A percentile compares a stretch with the other conserved stretches of the same genome.
Conservation (phyloP, 495 filamentous ascomycete species). For the Hypoxylon cercidicola region DNA sequence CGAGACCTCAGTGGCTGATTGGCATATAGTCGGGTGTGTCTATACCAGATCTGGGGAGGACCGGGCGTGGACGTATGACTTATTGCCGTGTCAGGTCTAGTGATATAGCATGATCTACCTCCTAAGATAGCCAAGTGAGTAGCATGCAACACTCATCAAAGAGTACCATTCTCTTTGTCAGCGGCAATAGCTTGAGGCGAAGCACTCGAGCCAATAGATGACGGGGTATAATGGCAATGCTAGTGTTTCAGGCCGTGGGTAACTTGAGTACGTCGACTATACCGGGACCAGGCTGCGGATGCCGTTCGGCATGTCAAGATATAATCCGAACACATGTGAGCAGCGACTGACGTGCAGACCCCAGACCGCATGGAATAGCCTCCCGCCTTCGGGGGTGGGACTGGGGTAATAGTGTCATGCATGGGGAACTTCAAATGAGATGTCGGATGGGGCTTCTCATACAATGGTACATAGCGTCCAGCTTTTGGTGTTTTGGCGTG, state of each 20-base stretch:
- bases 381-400: constrained; percentile 25
- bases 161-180: constrained; percentile 29
- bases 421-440: constrained; percentile 32
- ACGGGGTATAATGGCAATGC: constrained; percentile 6
- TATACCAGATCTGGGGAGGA: constrained; percentile 34
- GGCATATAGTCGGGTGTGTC: constrained; percentile 29
- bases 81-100: constrained; percentile 38
- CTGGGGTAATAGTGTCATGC: constrained; percentile 32
- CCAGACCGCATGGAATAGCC: constrained; percentile 27
- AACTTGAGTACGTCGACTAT: neutral
- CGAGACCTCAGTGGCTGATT: constrained; percentile 26
- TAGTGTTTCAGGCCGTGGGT: constrained; percentile 31
- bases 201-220: constrained; percentile 18
- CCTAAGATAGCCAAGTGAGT: constrained; percentile 28
- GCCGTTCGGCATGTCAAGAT: constrained; percentile 38
- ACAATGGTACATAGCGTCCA: constrained; percentile 9
- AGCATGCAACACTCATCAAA: constrained; percentile 33
- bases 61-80: constrained; percentile 41
- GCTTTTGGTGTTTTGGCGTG: constrained; percentile 25
- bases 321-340: constrained; percentile 41
- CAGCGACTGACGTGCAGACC: constrained; percentile 34
- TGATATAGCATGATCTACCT: constrained; percentile 42
- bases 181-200: constrained; percentile 7
- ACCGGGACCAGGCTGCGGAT: constrained; percentile 31
- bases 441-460: constrained; percentile 20